These are phyloP conservation scores for Alternaria infectoria DNA, from an alignment of 2,329 filamentous ascomycete genomes.

Conservation along the genomic window DNA sequence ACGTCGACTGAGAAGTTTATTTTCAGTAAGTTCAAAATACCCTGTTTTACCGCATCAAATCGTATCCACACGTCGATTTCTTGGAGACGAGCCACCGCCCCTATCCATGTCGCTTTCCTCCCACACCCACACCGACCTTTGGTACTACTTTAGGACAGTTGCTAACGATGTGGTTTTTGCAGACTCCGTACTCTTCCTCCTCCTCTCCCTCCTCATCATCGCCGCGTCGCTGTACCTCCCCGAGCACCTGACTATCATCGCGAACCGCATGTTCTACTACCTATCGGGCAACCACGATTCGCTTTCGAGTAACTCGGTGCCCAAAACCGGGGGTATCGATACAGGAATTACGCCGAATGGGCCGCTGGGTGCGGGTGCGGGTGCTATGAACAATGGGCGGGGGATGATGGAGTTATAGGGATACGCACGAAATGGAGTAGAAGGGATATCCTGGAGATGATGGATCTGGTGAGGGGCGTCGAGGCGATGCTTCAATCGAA, in stretches of 20 bases:
- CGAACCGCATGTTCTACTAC: slow-evolving; percentile 91
- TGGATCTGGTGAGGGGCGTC: neutral
- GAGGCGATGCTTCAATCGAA: neutral
- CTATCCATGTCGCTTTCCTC: neutral
- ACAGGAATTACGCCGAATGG: slow-evolving; percentile 8
- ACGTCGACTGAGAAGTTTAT: slow-evolving; percentile 95
- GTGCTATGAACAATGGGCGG: slow-evolving; percentile 17
- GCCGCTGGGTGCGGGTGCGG: slow-evolving; percentile 8
- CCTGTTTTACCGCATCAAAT: neutral
- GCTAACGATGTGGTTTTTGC: neutral
- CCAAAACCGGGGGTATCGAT: slow-evolving; percentile 19
- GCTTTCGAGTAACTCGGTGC: slow-evolving; percentile 17
- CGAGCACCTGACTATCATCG: slow-evolving; percentile 83
- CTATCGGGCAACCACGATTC: slow-evolving; percentile 75
- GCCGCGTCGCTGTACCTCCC: slow-evolving; percentile 92
- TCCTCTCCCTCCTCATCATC: slow-evolving; percentile 83
- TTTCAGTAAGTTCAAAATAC: slow-evolving; percentile 73
- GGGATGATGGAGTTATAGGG: slow-evolving; percentile 31
- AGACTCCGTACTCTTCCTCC: slow-evolving; percentile 93
- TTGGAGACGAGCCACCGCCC: neutral
- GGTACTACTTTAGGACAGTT: neutral
- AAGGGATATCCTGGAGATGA: neutral
- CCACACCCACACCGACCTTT: neutral
- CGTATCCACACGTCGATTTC: neutral
- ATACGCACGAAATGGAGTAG: neutral